These are phyloP conservation scores for Phytophthora podocarpi DNA, from an alignment of 352 stramenopile species.

Conservation along the genomic window DNA sequence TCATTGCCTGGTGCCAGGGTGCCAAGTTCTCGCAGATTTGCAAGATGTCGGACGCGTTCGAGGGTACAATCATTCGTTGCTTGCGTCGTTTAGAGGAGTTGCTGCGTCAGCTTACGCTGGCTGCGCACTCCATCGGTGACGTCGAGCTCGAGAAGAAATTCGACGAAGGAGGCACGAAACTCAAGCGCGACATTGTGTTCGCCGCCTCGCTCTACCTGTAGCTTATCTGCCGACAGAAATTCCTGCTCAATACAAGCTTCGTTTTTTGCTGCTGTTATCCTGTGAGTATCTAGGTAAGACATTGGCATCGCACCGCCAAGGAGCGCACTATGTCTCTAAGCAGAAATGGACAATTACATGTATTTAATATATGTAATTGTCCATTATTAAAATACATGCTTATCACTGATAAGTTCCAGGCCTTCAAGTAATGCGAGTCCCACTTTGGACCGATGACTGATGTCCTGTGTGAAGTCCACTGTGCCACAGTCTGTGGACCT, in stretches of 20 bases:
- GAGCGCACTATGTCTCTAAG: too few species aligned
- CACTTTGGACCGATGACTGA: constrained; percentile 17
- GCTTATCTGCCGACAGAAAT: constrained; percentile 6
- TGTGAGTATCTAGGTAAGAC: too few species aligned
- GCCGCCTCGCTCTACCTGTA: constrained; percentile 98
- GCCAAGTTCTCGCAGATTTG: constrained; percentile 99
- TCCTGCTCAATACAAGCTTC: constrained; percentile 8
- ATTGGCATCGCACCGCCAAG: too few species aligned
- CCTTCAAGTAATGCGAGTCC: too few species aligned
- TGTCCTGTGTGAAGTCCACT: too few species aligned
- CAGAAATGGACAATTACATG: too few species aligned
- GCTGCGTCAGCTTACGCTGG: constrained; percentile 95
- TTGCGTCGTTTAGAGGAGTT: constrained; percentile 98
- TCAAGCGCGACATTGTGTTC: constrained; percentile 99
- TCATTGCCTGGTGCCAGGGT: constrained; percentile 97
- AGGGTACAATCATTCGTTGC: constrained; percentile 98
- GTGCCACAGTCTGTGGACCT: constrained; percentile 3
- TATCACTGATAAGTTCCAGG: too few species aligned
- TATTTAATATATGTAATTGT: too few species aligned
- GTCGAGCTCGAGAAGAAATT: constrained; percentile 98
- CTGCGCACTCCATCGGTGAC: constrained; percentile 97
- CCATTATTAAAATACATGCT: too few species aligned
- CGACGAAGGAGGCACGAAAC: constrained; percentile 95
- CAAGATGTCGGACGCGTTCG: constrained; percentile 98
- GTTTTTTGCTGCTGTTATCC: constrained; percentile 1